phyloP scores from a whole-genome alignment of 768 basidiomycete genomes.

The Serendipita sp. region DNA sequence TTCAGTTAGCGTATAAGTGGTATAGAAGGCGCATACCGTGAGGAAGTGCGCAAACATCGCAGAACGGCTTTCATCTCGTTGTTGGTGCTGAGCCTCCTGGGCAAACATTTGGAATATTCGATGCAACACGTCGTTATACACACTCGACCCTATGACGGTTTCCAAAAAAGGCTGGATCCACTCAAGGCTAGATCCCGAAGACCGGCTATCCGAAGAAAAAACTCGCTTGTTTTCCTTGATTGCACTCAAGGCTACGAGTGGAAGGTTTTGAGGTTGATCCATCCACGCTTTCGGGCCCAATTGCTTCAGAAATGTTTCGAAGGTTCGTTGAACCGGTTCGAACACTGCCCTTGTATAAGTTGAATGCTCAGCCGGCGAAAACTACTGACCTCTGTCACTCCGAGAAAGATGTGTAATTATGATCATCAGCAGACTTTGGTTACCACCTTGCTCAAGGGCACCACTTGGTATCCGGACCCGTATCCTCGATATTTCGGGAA shows the following conservation, averaged over 20 bases:
- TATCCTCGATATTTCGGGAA: neutral
- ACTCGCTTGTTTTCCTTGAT: slow-evolving; percentile 52
- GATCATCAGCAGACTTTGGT: neutral
- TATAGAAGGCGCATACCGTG: slow-evolving; percentile 33
- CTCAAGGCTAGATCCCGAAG: slow-evolving; percentile 29
- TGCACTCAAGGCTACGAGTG: slow-evolving; percentile 62
- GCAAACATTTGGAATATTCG: slow-evolving; percentile 58
- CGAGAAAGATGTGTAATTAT: neutral
- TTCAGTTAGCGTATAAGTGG: neutral
- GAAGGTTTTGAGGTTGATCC: slow-evolving; percentile 52
- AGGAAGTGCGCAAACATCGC: slow-evolving; percentile 41
- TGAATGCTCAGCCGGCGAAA: neutral
- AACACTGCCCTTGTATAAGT: slow-evolving; percentile 19
- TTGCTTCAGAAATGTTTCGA: slow-evolving; percentile 43
- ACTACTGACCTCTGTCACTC: neutral
- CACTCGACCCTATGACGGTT: slow-evolving; percentile 20
- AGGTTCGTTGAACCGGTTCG: slow-evolving; percentile 36
- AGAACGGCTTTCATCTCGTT: slow-evolving; percentile 44
- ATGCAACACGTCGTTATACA: slow-evolving; percentile 46
- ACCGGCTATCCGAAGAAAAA: slow-evolving; percentile 12
- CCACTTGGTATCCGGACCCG: no score
- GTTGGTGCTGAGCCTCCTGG: slow-evolving; percentile 66
- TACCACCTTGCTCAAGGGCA: neutral
- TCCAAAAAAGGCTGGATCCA: slow-evolving; percentile 53
- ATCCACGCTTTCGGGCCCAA: slow-evolving; percentile 46